Evolutionary conservation across 2,329 filamentous ascomycete genomes (phyloP).

Genomic region (Dactylella cylindrospora): DNA sequence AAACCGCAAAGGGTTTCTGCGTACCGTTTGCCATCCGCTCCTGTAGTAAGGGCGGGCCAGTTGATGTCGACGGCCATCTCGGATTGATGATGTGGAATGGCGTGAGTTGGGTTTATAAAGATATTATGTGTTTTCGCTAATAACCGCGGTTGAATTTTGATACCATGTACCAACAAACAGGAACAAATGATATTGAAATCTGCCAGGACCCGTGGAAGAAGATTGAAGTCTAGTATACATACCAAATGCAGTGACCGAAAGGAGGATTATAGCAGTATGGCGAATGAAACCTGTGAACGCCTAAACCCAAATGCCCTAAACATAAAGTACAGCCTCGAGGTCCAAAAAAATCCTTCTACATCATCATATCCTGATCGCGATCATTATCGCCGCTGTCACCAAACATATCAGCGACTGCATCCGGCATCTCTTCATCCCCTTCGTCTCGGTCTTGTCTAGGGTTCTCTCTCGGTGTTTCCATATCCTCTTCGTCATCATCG

Average conservation of each 20-base stretch:
- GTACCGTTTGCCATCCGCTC: slow-evolving; percentile 80
- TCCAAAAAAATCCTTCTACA: no score
- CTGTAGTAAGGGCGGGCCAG: slow-evolving; percentile 88
- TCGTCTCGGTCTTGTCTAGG: slow-evolving; percentile 53
- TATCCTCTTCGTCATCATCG: slow-evolving; percentile 54
- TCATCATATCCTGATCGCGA: slow-evolving; percentile 40
- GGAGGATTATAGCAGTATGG: slow-evolving; percentile 23
- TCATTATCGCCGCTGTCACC: slow-evolving; percentile 41
- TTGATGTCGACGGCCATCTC: slow-evolving; percentile 95
- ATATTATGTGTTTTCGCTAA: slow-evolving; percentile 25
- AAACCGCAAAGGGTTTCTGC: slow-evolving; percentile 87
- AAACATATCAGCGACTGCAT: slow-evolving; percentile 37
- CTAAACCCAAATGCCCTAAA: slow-evolving; percentile 18
- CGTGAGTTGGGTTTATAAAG: slow-evolving; percentile 7
- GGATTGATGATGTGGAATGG: not conserved
- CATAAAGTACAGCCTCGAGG: no score
- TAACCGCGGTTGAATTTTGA: slow-evolving; percentile 18
- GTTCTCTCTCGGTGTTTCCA: slow-evolving; percentile 48
- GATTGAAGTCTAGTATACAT: slow-evolving; percentile 24
- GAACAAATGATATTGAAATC: slow-evolving; percentile 17
- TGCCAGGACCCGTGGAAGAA: not conserved
- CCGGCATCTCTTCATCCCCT: slow-evolving; percentile 52
- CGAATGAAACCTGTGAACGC: slow-evolving; percentile 21
- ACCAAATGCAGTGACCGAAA: slow-evolving; percentile 8
- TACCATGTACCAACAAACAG: not conserved